Evolutionary conservation across 192 early-diverging fungal genomes (phyloP).

Genomic region (Piromyces finnis): DNA sequence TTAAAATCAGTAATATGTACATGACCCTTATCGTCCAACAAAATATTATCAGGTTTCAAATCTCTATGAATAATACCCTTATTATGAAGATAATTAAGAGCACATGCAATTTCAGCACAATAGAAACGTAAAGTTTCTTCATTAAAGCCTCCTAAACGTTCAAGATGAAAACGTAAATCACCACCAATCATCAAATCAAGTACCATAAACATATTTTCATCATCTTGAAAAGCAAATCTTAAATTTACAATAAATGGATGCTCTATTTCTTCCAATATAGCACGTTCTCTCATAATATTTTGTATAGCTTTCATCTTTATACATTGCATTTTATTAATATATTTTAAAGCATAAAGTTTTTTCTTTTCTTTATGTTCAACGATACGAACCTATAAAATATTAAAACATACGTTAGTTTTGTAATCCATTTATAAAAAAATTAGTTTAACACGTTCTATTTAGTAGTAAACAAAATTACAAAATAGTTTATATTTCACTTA

Average conservation of each 20-base stretch:
- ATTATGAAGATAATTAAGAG: slow-evolving; percentile 63
- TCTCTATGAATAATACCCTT: slow-evolving; percentile 77
- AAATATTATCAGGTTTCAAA: slow-evolving; percentile 83
- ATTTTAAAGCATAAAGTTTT: slow-evolving; percentile 81
- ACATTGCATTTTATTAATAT: slow-evolving; percentile 90
- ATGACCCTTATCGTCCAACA: slow-evolving; percentile 66
- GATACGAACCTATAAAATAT: slow-evolving; percentile 50
- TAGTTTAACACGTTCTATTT: no score
- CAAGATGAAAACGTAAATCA: slow-evolving; percentile 76
- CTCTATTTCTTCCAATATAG: slow-evolving; percentile 69
- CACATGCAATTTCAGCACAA: slow-evolving; percentile 75
- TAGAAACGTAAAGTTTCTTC: slow-evolving; percentile 67
- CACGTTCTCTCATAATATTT: slow-evolving; percentile 80
- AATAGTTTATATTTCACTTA: no score
- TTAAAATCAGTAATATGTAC: slow-evolving; percentile 90
- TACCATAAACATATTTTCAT: slow-evolving; percentile 58
- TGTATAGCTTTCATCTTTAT: slow-evolving; percentile 69
- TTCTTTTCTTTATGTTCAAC: slow-evolving; percentile 71
- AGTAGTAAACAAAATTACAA: no score
- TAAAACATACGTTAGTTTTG: no score
- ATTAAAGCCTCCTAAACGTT: slow-evolving; percentile 43
- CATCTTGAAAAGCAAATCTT: neutral
- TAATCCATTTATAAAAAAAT: no score
- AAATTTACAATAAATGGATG: slow-evolving; percentile 31
- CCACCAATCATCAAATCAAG: slow-evolving; percentile 90